Evolutionary conservation across 2,329 filamentous ascomycete genomes (phyloP).

Genomic region (Bipolaris gigantea): DNA sequence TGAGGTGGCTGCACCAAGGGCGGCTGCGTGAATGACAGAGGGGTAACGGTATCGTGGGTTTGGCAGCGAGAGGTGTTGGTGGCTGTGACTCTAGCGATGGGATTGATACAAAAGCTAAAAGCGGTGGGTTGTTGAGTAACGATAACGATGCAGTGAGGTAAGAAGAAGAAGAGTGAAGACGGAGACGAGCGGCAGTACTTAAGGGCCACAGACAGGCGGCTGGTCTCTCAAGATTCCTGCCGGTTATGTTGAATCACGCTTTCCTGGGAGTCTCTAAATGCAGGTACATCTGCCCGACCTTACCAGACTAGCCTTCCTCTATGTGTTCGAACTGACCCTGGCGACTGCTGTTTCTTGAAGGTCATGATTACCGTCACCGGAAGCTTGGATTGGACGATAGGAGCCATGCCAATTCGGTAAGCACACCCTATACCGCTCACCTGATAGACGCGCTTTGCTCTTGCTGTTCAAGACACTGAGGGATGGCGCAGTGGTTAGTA

Average conservation of each 20-base stretch:
- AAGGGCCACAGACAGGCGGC: background rate
- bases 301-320: conserved; percentile 16
- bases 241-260: background rate
- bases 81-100: background rate
- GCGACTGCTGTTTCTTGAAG: conserved; percentile 18
- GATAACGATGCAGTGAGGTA: background rate
- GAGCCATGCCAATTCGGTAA: conserved; percentile 5
- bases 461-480: conserved; percentile 8
- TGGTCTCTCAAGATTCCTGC: background rate
- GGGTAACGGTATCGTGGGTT: background rate
- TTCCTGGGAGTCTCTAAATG: conserved; percentile 2
- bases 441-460: conserved; percentile 7
- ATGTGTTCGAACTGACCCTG: conserved; percentile 16
- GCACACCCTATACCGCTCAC: conserved; percentile 11
- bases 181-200: background rate
- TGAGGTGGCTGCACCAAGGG: background rate
- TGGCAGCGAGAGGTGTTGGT: background rate
- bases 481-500: too few relatives aligned
- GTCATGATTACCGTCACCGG: conserved; percentile 19
- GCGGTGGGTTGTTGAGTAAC: background rate
- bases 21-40: background rate
- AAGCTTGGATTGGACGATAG: conserved; percentile 11
- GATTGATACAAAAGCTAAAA: background rate
- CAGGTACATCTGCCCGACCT: conserved; percentile 22
- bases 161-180: background rate